Evolutionary conservation across 179 eudicot species (phyloP), one percentile per base, ranked within the genome.

Genomic region (Sideroxylon spinosum): DNA sequence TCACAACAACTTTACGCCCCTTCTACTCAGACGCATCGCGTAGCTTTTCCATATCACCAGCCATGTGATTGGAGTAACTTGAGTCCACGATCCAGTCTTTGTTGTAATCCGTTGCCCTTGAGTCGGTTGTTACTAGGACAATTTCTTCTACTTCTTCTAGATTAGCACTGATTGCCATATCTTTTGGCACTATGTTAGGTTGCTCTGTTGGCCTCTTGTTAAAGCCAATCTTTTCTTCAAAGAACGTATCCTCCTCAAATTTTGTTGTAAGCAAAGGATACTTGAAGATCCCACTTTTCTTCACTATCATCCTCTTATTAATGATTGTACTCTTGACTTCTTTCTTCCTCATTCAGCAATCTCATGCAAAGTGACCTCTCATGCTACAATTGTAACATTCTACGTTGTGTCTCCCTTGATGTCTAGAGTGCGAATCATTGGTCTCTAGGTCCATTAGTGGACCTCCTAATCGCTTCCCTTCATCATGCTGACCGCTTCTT

Each of bases 271-370:
- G 60, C 75, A 23, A 22, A 56, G 3, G 76, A 52, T 12, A 44
- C 76, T 56, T 73, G 14, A 53, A 73, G 19, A 26, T 53, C 62
- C 62, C 55, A 53, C 12, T 55, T 48, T 19, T 55, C 44, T 73
- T 73, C 64, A 52, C 76, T 22, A 52, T 0, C 25, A 44, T 19
- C 0, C 0, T 16, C 25, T 46, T 16, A 2, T 69, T 20, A 0
- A 3, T 32, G 53, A n/a, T 22, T 22, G 11, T 20, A 37, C 2
- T 37, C 44, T 37, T 3, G 44, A 37, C 1, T 37, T 37, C 44
- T 37, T 32, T 37, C 44, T 37, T 37, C 4, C 44, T 37, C 1
- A 37, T 37, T 37, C 4, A 3, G 44, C 44, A 3, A 3, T 37
- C 44, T 37, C 5, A 3, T 37, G 44, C 44, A 37, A 37, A 37